Conservation (phyloP, 2,329 filamentous ascomycete species). For the Alternaria brassicae region DNA sequence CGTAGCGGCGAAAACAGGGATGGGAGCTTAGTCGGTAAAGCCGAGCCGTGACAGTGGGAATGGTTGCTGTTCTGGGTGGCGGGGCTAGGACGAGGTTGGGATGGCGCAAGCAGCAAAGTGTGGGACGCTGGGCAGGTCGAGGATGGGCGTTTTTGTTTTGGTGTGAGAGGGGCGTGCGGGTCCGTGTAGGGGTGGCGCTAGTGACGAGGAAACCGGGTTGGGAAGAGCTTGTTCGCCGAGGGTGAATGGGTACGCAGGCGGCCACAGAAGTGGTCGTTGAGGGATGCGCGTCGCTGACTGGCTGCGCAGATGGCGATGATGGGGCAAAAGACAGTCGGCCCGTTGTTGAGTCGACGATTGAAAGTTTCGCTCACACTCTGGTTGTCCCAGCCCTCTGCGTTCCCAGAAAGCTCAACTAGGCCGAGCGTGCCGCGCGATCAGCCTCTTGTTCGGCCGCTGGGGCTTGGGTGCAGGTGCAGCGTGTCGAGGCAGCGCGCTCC, state of each 20-base stretch:
- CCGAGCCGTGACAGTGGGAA: conserved; percentile 47
- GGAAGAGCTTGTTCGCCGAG: conserved; percentile 30
- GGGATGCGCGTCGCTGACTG: conserved; percentile 25
- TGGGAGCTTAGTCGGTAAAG: conserved; percentile 38
- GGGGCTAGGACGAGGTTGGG: conserved; percentile 31
- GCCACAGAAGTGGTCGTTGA: conserved; percentile 23
- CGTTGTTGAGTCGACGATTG: conserved; percentile 38
- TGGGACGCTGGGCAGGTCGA: conserved; percentile 29
- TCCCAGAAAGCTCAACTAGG: conserved; percentile 38
- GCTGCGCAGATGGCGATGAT: conserved; percentile 14
- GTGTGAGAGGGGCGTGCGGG: conserved; percentile 26
- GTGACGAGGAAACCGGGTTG: conserved; percentile 25
- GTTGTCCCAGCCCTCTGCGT: conserved; percentile 34
- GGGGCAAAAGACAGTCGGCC: conserved; percentile 38
- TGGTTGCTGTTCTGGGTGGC: conserved; percentile 37
- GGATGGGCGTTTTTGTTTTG: conserved; percentile 18
- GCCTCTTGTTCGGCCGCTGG: conserved; percentile 44
- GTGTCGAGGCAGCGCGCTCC: conserved; percentile 5
- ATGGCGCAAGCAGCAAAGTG: conserved; percentile 34
- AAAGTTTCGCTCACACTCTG: conserved; percentile 30
- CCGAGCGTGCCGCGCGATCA: conserved; percentile 48
- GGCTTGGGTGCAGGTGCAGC: conserved; percentile 32
- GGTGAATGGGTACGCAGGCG: conserved; percentile 27
- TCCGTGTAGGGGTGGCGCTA: conserved; percentile 24
- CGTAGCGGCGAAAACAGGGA: conserved; percentile 31